A percentile compares a stretch with the other conserved stretches of the same genome.
phyloP scores from a whole-genome alignment of 768 basidiomycete genomes.

The Boletus fagicola region DNA sequence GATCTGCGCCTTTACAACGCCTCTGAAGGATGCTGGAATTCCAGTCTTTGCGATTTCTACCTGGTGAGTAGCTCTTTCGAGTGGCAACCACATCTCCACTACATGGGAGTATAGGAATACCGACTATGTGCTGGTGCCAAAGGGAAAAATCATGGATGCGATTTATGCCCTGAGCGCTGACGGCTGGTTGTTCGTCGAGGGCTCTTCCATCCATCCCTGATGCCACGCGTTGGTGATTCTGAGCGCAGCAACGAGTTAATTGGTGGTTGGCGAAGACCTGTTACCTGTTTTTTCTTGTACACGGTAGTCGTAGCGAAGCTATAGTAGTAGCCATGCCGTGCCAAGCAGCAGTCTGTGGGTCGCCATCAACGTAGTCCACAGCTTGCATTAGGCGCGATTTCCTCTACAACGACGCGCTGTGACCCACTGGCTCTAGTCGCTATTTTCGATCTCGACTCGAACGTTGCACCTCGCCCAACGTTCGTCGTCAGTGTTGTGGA shows the following conservation, averaged over 20 bases:
- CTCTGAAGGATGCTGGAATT: slow-evolving; percentile 50
- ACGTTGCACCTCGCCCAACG: not conserved
- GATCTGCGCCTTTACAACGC: slow-evolving; percentile 50
- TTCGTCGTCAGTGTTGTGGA: slow-evolving; percentile 5
- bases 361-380: slow-evolving; percentile 10
- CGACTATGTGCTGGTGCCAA: slow-evolving; percentile 59
- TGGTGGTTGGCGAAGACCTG: not conserved
- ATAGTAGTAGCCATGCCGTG: not conserved
- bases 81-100: not conserved
- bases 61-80: slow-evolving; percentile 41
- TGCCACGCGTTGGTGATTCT: not conserved
- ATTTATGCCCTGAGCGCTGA: slow-evolving; percentile 43
- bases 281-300: not conserved
- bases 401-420: slow-evolving; percentile 10
- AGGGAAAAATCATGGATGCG: slow-evolving; percentile 41
- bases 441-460: slow-evolving; percentile 4
- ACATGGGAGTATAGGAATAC: slow-evolving; percentile 50
- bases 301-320: not conserved
- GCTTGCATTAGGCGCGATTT: slow-evolving; percentile 5
- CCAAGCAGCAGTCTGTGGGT: not conserved
- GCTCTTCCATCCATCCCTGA: slow-evolving; percentile 9
- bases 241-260: not conserved
- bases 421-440: not conserved
- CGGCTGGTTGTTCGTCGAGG: slow-evolving; percentile 43
- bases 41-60: slow-evolving; percentile 63